phyloP scores from a whole-genome alignment of 2,329 filamentous ascomycete species.

The Pseudopyrenochaeta lycopersici region DNA sequence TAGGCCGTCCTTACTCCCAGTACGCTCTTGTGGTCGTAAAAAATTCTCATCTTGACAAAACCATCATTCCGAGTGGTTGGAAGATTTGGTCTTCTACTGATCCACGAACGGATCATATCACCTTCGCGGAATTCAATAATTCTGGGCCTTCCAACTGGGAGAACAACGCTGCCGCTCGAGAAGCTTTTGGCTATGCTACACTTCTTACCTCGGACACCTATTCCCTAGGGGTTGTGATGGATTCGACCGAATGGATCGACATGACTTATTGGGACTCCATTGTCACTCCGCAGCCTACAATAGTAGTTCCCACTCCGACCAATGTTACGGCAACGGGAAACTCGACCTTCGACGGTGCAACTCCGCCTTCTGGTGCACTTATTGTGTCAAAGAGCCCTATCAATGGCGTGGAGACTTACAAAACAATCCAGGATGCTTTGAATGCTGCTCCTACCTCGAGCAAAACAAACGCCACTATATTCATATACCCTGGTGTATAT shows the following conservation, averaged over 20 bases:
- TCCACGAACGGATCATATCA: slow-evolving; percentile 59
- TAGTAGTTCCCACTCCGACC: slow-evolving; percentile 17
- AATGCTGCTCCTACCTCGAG: slow-evolving; percentile 47
- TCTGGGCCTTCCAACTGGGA: slow-evolving; percentile 55
- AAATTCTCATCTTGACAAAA: slow-evolving; percentile 58
- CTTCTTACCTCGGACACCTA: slow-evolving; percentile 50
- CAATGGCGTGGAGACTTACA: slow-evolving; percentile 44
- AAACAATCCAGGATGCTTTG: slow-evolving; percentile 49
- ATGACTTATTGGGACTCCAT: slow-evolving; percentile 52
- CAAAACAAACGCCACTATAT: slow-evolving; percentile 49
- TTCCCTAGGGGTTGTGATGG: slow-evolving; percentile 44
- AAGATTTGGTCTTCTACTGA: slow-evolving; percentile 60
- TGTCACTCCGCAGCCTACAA: slow-evolving; percentile 39
- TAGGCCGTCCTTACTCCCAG: slow-evolving; percentile 61
- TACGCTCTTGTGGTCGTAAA: slow-evolving; percentile 61
- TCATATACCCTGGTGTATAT: slow-evolving; percentile 54
- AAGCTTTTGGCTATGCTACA: slow-evolving; percentile 44
- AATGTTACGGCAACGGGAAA: slow-evolving; percentile 34
- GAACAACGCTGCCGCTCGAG: slow-evolving; percentile 46
- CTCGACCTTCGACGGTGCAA: slow-evolving; percentile 44
- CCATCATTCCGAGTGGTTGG: slow-evolving; percentile 68
- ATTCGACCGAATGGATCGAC: slow-evolving; percentile 51
- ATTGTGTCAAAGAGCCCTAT: slow-evolving; percentile 51
- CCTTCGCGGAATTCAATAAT: slow-evolving; percentile 68
- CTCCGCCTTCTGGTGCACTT: slow-evolving; percentile 47